Base-by-base conservation (phyloP, 768 basidiomycete species). In the Amanita molliuscula region DNA sequence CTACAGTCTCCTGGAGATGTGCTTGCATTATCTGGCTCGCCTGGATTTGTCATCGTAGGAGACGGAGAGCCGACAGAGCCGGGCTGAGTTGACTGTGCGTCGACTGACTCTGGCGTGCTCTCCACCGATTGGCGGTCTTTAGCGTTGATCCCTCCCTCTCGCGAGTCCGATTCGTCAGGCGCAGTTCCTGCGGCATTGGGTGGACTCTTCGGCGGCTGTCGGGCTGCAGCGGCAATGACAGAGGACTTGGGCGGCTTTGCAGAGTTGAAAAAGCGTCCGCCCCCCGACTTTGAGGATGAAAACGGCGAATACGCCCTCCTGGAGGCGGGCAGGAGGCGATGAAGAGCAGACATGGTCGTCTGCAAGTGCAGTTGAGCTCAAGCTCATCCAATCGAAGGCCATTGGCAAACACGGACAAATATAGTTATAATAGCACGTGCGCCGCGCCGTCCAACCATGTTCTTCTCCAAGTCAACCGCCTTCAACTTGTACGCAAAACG, bases 271-370 rank as follows among this genome's bases (percentile, higher is more conserved):
- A 81, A 84, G 26, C 87, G 75, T 16, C 87, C 87, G 0, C 76
- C 72, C 3, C 87, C 86, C 1, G 84, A 71, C 59, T 84, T 87
- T 23, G 82, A 83, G 10, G 84, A 86, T 68, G 87, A 89, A 56
- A 84, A 82, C 1, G 86, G 88, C 5, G 83, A 89, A 56, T 86
- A 88, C 8, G 77, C 63, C 60, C 87, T 75, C 43, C 75, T 68
- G 13, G 72, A 65, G 18, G 72, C 69, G 43, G 72, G 75, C 41
- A 79, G 62, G 45, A 81, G 59, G 47, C 78, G 77, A 52, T 65
- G 54, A 51, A 81, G 54, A 51, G 76, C 65, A 56, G 78, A 75
- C 78, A 83, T 81, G 50, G 57, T 26, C 33, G 38, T 26, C 29
- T 36, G 41, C 28, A 33, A 25, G 40, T 23, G 26, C 15, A 18